These are phyloP conservation scores for Fraxinus baroniana DNA, from an alignment of 305 asterid genomes.

Conservation along the genomic window DNA sequence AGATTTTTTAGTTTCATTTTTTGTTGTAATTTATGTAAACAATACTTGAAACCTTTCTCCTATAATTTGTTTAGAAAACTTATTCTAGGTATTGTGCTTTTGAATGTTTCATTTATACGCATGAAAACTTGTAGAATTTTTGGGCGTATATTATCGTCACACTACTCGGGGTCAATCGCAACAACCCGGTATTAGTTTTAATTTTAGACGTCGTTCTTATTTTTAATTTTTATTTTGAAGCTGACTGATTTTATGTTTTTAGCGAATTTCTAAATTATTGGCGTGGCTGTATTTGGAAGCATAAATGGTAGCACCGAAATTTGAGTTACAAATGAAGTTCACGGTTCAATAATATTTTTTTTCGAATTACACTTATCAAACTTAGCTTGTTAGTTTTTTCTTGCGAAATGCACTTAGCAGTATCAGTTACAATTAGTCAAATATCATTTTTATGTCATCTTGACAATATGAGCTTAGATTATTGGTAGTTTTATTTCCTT, in stretches of 20 bases:
- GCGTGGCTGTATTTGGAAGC: neutral
- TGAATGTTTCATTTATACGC: neutral
- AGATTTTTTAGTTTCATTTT: slow-evolving; percentile 13
- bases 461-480: neutral
- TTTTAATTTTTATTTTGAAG: neutral
- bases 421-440: neutral
- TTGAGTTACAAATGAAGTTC: neutral
- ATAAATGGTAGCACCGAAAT: neutral
- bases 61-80: neutral
- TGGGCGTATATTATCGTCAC: neutral
- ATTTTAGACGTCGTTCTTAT: neutral
- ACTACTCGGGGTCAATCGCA: neutral
- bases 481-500: neutral
- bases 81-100: neutral
- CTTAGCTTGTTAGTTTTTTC: neutral
- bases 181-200: neutral
- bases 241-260: neutral
- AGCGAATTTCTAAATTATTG: neutral
- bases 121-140: neutral
- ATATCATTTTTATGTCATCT: neutral
- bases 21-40: neutral
- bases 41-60: neutral
- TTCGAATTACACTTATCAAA: neutral
- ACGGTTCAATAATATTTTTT: neutral
- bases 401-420: neutral